Conservation (phyloP, 2,329 filamentous ascomycete species). For the Rosellinia necatrix region DNA sequence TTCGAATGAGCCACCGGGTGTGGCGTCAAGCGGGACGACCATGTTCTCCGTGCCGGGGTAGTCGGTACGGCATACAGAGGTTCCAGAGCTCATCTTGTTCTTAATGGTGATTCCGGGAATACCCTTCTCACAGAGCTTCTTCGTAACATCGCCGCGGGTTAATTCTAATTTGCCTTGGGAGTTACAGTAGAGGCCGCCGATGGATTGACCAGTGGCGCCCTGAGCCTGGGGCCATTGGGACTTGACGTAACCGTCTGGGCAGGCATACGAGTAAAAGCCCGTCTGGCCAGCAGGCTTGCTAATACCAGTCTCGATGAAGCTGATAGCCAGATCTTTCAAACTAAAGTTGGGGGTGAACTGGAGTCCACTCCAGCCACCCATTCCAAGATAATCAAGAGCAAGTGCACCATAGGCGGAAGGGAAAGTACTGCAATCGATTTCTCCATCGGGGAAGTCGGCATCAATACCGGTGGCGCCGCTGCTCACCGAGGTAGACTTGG, state of each 20-base stretch:
- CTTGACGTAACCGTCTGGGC: slow-evolving; percentile 90
- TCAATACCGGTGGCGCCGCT: slow-evolving; percentile 59
- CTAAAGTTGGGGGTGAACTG: slow-evolving; percentile 64
- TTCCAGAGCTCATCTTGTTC: slow-evolving; percentile 71
- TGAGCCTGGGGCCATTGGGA: slow-evolving; percentile 83
- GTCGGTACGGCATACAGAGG: slow-evolving; percentile 89
- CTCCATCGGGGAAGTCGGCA: slow-evolving; percentile 74
- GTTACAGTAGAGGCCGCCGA: slow-evolving; percentile 87
- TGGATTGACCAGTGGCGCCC: slow-evolving; percentile 78
- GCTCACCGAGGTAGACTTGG: slow-evolving; percentile 34
- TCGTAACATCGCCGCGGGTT: slow-evolving; percentile 65
- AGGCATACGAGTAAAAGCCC: slow-evolving; percentile 90
- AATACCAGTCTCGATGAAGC: slow-evolving; percentile 67
- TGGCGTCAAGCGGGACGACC: slow-evolving; percentile 74
- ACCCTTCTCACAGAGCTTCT: slow-evolving; percentile 76
- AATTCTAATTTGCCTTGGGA: slow-evolving; percentile 72
- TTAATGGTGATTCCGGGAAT: slow-evolving; percentile 71
- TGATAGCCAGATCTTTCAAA: slow-evolving; percentile 57
- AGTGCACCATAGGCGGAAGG: slow-evolving; percentile 82
- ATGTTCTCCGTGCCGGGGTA: slow-evolving; percentile 93
- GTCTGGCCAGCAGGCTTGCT: slow-evolving; percentile 58
- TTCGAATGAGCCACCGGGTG: slow-evolving; percentile 60
- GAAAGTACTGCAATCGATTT: slow-evolving; percentile 72
- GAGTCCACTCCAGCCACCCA: slow-evolving; percentile 80
- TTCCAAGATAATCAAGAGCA: slow-evolving; percentile 67